A percentile compares a stretch with the other conserved stretches of the same genome.
Evolutionary conservation across 2,329 filamentous ascomycete genomes (phyloP).

Genomic region (Sclerotinia glacialis): DNA sequence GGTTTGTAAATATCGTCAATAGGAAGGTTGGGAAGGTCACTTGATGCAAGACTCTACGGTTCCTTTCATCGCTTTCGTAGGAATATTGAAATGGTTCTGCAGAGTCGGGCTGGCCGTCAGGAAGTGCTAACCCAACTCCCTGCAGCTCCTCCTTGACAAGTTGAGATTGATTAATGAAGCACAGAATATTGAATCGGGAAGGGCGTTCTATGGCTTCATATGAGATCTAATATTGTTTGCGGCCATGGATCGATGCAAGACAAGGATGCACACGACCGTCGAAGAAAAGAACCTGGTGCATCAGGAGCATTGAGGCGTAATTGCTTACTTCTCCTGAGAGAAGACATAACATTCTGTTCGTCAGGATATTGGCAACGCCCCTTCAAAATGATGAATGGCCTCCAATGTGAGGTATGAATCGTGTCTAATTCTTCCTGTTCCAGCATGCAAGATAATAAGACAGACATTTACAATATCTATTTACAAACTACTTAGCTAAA

Average conservation of each 20-base stretch:
- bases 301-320: background rate
- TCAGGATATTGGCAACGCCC: background rate
- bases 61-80: background rate
- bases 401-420: background rate
- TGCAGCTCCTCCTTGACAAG: slow-evolving; percentile 4
- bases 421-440: background rate
- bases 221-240: background rate
- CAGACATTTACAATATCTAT: background rate
- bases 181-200: background rate
- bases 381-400: background rate
- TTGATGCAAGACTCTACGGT: background rate
- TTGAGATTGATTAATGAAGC: background rate
- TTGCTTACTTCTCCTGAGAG: background rate
- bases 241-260: background rate
- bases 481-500: background rate
- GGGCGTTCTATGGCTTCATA: background rate
- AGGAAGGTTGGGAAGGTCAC: too few relatives aligned
- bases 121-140: background rate
- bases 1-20: background rate
- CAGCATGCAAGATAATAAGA: background rate
- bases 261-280: background rate
- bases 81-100: background rate
- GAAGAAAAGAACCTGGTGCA: background rate
- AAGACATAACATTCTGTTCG: background rate
- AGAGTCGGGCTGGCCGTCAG: background rate